Evolutionary conservation across 163 green algal genomes (phyloP).

Genomic region (Chlamydomonas reinhardtii): DNA sequence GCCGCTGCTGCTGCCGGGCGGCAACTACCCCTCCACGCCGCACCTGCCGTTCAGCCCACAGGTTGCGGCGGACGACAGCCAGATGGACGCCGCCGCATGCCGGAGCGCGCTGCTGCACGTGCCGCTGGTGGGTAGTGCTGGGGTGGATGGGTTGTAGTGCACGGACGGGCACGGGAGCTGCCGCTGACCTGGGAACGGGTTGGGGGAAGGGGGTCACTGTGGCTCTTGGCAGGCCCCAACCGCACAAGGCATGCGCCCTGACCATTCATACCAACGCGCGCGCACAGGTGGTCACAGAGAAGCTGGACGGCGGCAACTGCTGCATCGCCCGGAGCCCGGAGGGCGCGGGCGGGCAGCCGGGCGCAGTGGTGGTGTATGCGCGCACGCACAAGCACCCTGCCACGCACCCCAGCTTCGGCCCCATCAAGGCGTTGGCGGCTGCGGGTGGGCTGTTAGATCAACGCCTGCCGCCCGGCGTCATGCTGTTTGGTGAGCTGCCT

Average conservation of each 20-base stretch:
- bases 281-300: slow-evolving; percentile 46
- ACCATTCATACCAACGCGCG: too few relatives aligned
- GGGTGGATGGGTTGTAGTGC: background rate
- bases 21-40: slow-evolving; percentile 40
- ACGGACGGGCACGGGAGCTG: too few relatives aligned
- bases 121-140: background rate
- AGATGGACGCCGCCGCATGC: background rate
- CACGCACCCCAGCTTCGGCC: slow-evolving; percentile 33
- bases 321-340: background rate
- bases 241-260: too few relatives aligned
- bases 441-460: background rate
- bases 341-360: background rate
- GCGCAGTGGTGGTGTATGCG: slow-evolving; percentile 13
- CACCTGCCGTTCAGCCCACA: slow-evolving; percentile 52
- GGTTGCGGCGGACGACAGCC: slow-evolving; percentile 1
- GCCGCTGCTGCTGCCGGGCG: background rate
- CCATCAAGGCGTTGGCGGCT: slow-evolving; percentile 13
- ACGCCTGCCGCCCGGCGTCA: background rate
- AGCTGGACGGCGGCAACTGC: slow-evolving; percentile 54
- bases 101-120: background rate
- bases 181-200: too few relatives aligned
- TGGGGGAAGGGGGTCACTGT: too few relatives aligned
- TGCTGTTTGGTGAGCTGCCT: background rate
- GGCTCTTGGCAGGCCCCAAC: too few relatives aligned
- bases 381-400: slow-evolving; percentile 38